phyloP scores from a whole-genome alignment of 2,329 filamentous ascomycete genomes.

The Trichophyton rubrum region DNA sequence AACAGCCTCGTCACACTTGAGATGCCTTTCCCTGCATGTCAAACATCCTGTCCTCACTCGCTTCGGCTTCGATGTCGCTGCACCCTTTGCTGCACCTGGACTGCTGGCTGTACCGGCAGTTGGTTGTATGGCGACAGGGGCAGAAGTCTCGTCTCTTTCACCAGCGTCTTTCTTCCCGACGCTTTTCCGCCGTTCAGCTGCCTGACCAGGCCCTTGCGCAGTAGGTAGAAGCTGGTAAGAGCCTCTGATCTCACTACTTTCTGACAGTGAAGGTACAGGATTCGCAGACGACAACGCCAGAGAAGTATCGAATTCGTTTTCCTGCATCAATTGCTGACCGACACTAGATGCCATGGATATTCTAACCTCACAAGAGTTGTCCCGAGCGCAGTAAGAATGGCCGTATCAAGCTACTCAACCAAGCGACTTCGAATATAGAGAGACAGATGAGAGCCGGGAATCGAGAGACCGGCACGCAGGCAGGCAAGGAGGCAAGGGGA shows the following conservation, averaged over 20 bases:
- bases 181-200: slow-evolving; percentile 6
- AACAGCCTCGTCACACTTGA: slow-evolving; percentile 75
- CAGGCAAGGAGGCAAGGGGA: background rate
- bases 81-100: slow-evolving; percentile 14
- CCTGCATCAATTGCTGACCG: slow-evolving; percentile 14
- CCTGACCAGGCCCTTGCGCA: background rate
- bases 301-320: slow-evolving; percentile 16
- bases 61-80: slow-evolving; percentile 50
- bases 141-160: background rate
- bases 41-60: slow-evolving; percentile 81
- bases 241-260: slow-evolving; percentile 9
- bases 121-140: background rate
- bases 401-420: too few relatives aligned
- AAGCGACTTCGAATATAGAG: too few relatives aligned
- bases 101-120: slow-evolving; percentile 7
- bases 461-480: too few relatives aligned
- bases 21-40: slow-evolving; percentile 76
- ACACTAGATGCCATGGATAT: slow-evolving; percentile 16
- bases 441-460: too few relatives aligned
- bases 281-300: slow-evolving; percentile 11
- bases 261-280: slow-evolving; percentile 8
- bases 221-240: slow-evolving; percentile 9
- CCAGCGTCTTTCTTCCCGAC: slow-evolving; percentile 2
- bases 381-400: background rate
- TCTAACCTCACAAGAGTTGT: background rate